phyloP scores from a whole-genome alignment of 768 basidiomycete genomes.

The Tylopilus subfusipes region DNA sequence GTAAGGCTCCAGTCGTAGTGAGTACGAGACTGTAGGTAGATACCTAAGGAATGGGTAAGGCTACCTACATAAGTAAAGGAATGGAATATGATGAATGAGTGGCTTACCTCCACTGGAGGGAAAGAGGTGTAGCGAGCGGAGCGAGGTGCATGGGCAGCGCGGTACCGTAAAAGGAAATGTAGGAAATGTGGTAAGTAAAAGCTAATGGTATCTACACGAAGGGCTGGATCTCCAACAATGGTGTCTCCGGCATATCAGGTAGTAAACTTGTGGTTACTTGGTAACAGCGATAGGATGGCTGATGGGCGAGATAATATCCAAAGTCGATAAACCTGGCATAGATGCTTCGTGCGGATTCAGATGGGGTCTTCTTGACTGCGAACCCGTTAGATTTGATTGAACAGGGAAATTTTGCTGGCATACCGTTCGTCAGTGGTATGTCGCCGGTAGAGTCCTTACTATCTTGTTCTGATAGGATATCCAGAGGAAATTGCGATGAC shows the following conservation, averaged over 20 bases:
- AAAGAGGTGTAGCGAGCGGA: too few species aligned
- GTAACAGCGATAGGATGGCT: background rate
- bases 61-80: too few species aligned
- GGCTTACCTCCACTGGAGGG: too few species aligned
- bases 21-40: too few species aligned
- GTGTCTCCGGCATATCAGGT: constrained; percentile 3
- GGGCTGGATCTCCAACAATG: too few species aligned
- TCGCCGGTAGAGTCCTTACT: background rate
- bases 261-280: background rate
- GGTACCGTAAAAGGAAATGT: too few species aligned
- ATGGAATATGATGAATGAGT: too few species aligned
- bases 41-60: too few species aligned
- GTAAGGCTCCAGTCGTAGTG: too few species aligned
- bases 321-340: constrained; percentile 32
- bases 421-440: constrained; percentile 8
- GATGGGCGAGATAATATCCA: constrained; percentile 12
- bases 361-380: constrained; percentile 36
- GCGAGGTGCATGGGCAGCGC: too few species aligned
- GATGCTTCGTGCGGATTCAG: constrained; percentile 32
- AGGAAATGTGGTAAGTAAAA: too few species aligned
- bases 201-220: too few species aligned
- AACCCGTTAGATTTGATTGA: constrained; percentile 31
- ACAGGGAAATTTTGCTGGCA: constrained; percentile 27
- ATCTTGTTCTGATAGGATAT: background rate
- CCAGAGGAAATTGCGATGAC: constrained; percentile 34